A percentile compares a stretch with the other conserved stretches of the same genome.
Conservation (phyloP, 75 land plant genomes). For the Sequoia sempervirens region DNA sequence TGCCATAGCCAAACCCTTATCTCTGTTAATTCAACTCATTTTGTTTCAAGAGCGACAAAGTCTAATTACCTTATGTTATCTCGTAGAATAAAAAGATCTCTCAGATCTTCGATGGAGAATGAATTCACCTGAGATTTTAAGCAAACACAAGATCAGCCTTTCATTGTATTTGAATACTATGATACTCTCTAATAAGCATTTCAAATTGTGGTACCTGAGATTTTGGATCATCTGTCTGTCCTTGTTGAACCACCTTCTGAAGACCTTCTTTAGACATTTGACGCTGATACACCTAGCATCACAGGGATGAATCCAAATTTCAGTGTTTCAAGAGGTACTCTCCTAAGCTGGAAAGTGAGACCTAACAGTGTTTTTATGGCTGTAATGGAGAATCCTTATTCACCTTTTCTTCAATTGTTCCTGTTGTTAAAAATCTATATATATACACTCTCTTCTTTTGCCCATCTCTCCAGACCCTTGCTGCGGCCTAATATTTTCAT, state of each 20-base stretch:
- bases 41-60: neutral
- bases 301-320: neutral
- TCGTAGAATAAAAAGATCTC: conserved; percentile 76
- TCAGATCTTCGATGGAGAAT: conserved; percentile 83
- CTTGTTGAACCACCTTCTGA: conserved; percentile 94
- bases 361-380: neutral
- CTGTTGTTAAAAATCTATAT: conserved; percentile 86
- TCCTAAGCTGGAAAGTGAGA: neutral
- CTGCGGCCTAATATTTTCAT: conserved; percentile 72
- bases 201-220: conserved; percentile 33
- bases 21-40: neutral
- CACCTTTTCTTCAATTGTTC: conserved; percentile 99
- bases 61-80: conserved; percentile 54
- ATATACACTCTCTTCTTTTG: conserved; percentile 97
- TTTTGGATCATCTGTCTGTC: conserved; percentile 40
- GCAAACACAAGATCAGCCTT: neutral
- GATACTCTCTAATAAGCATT: neutral
- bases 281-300: conserved; percentile 85
- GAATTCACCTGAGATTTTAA: conserved; percentile 61
- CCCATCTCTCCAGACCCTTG: conserved; percentile 98
- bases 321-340: neutral
- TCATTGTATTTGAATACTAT: conserved; percentile 7
- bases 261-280: conserved; percentile 99
- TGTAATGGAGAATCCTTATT: neutral
- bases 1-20: neutral